Base-by-base conservation (phyloP, 352 stramenopile species). In the Globisporangium nagaii region DNA sequence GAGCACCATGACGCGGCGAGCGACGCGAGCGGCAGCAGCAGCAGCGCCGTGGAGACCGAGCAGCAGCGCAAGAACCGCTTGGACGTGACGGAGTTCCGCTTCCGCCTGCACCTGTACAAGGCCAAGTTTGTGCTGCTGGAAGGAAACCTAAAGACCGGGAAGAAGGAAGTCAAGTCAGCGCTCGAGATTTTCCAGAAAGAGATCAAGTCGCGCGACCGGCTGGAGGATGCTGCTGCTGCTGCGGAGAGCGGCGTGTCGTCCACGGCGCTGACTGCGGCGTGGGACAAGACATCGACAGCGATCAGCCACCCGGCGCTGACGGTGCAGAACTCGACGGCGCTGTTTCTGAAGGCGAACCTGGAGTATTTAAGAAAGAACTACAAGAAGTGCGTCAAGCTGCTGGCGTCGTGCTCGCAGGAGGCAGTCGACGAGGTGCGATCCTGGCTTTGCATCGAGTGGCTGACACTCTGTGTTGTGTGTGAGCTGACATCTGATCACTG, bases 331-430 rank as follows among this genome's bases (percentile, higher is more conserved):
- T 84, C 88, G 22, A 91, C 85, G 20, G 88, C 75, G 41, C 66
- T 96, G 53, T 97, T 96, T 68, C 70, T 97, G 27, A 96, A 96
- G 70, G 90, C 90, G 13, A 96, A 97, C 55, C 71, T 97, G 54
- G 90, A 97, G 76, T 96, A 97, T 84, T 81, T 97, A 72, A 82
- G 91, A 48, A 86, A 88, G 60, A 97, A 97, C 66, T 95, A 96
- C 73, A 95, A 95, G 69, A 97, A 97, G 72, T 94, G 83, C 58
- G 91, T 97, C 68, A 97, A 97, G 77, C 73, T 97, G 55, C 68
- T 97, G 51, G 88, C 86, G 45, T 96, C 86, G 36, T 95, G 84
- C 73, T 87, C 84, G 71, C 77, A 90, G 62, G 66, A 85, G 46
- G 78, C 84, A 12, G 80, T 95, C 24, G 86, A 85, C 49, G 84